Evolutionary conservation across 345 rosid species (phyloP).

Genomic region (Excoecaria agallocha): DNA sequence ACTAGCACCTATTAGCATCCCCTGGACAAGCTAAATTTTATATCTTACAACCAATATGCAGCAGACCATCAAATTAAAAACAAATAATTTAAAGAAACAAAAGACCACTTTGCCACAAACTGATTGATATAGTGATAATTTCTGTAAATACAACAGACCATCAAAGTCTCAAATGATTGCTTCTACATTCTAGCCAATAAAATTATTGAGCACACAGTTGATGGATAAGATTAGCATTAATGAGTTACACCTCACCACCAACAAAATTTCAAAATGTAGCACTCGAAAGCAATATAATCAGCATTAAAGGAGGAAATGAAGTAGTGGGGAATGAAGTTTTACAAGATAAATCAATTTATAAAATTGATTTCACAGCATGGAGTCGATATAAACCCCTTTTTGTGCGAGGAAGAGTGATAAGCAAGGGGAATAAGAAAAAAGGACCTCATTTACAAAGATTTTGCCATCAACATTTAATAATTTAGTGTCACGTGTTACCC

Average conservation of each 20-base stretch:
- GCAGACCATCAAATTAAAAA: neutral
- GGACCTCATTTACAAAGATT: neutral
- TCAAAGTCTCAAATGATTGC: too few relatives aligned
- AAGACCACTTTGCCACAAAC: neutral
- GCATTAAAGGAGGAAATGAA: neutral
- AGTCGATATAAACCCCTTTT: neutral
- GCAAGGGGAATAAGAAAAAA: neutral
- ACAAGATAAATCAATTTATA: neutral
- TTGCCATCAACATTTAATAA: neutral
- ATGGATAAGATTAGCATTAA: too few relatives aligned
- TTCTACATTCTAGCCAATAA: too few relatives aligned
- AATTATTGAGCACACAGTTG: too few relatives aligned
- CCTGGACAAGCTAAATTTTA: neutral
- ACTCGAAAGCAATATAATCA: neutral
- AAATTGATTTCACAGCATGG: neutral
- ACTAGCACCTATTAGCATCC: conserved; percentile 3
- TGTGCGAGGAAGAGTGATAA: neutral
- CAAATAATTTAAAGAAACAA: too few relatives aligned
- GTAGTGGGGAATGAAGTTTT: neutral
- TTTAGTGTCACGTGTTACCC: conserved; percentile 34
- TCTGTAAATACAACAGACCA: neutral
- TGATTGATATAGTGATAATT: neutral
- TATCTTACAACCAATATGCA: neutral
- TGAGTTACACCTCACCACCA: neutral
- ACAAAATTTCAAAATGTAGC: neutral